These are phyloP conservation scores for Sphenostylis stenocarpa DNA, from an alignment of 306 rosid species.

Conservation along the genomic window DNA sequence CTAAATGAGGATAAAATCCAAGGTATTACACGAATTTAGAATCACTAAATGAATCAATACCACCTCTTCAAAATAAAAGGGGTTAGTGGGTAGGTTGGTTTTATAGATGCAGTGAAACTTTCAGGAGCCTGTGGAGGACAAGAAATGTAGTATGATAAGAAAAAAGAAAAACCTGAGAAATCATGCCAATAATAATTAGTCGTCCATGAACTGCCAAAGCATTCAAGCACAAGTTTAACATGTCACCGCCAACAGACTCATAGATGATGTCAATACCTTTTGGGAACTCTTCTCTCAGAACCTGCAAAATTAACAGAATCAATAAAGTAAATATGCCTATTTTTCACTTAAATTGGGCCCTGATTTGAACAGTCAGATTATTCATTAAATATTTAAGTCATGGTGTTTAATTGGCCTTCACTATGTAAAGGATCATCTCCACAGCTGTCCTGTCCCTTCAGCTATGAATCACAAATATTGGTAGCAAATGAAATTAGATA, in stretches of 20 bases:
- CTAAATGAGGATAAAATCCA: neutral
- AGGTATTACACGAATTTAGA: neutral
- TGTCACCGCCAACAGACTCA: constrained; percentile 96
- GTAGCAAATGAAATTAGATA: too few relatives aligned
- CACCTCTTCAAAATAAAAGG: neutral
- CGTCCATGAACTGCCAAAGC: constrained; percentile 83
- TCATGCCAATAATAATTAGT: constrained; percentile 93
- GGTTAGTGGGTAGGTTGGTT: neutral
- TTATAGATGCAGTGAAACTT: neutral
- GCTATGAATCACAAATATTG: too few relatives aligned
- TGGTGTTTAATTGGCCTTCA: neutral
- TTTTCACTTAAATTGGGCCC: neutral
- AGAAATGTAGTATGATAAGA: constrained; percentile 11
- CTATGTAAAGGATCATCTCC: neutral
- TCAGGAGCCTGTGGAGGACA: neutral
- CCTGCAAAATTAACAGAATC: constrained; percentile 47
- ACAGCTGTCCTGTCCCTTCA: neutral
- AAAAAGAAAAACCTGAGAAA: constrained; percentile 74
- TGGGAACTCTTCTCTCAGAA: constrained; percentile 70
- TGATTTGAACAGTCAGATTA: neutral
- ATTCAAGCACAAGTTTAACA: constrained; percentile 83
- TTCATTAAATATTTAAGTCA: neutral
- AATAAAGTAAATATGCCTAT: neutral
- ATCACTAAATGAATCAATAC: constrained; percentile 12
- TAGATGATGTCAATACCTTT: constrained; percentile 86